Percentiles rank a stretch among this genome's conserved stretches.
phyloP scores from a whole-genome alignment of 345 rosid genomes.

The Eucalyptus fibrosa region DNA sequence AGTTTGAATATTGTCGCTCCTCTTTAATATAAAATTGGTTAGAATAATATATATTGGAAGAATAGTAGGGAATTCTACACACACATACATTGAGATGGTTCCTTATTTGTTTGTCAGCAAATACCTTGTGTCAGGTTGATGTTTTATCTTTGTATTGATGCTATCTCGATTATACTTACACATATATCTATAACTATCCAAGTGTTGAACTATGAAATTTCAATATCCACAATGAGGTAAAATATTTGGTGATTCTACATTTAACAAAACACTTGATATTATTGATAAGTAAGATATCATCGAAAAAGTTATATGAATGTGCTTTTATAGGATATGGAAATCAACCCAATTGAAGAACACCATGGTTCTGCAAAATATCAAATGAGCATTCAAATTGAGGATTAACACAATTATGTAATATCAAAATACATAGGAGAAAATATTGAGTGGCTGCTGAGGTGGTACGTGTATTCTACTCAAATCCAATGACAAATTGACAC shows the following conservation, averaged over 20 bases:
- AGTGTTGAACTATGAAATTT: not conserved
- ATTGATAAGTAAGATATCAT: no score
- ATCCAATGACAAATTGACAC: not conserved
- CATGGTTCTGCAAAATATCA: not conserved
- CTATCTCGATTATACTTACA: rapidly evolving
- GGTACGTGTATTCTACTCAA: not conserved
- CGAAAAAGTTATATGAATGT: no score
- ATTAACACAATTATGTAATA: not conserved
- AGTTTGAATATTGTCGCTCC: not conserved
- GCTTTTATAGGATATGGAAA: not conserved
- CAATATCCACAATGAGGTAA: not conserved
- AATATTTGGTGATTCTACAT: not conserved
- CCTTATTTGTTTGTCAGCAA: not conserved
- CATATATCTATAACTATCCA: not conserved
- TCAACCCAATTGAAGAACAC: not conserved
- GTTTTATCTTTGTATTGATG: not conserved
- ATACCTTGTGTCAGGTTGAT: rapidly evolving
- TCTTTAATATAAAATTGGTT: not conserved
- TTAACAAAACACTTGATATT: no score
- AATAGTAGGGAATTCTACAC: not conserved
- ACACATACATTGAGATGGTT: not conserved
- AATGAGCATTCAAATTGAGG: not conserved
- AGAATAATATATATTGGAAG: not conserved
- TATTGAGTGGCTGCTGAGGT: not conserved
- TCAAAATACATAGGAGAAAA: no score